Evolutionary conservation across 495 filamentous ascomycete species (phyloP), one percentile per base, ranked within the genome.

Genomic region (Thermothielavioides terrestris): DNA sequence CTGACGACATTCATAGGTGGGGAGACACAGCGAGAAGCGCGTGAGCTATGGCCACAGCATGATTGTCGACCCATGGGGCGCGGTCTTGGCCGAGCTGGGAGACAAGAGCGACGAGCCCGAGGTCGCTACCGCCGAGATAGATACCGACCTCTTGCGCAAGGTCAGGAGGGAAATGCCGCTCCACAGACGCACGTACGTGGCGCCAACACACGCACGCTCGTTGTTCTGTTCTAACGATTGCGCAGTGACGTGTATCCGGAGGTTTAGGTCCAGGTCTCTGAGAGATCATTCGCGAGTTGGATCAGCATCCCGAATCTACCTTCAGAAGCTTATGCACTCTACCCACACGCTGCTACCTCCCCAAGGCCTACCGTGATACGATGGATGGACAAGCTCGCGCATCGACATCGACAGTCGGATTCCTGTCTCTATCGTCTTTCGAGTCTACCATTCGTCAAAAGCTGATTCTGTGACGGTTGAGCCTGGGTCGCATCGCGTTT

Each of bases 21-120:
- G 62, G 0, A 47, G 35, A 15, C 91, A 98, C 65, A 89, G 88
- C 61, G 83, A 84, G 57, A 84, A 81, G 61, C 69, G 91, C 39
- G 71, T 72, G 22, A 94, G 87, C 69, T 96, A 94, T 67, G 92
- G 92, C 1, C 84, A 90, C 65, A 85, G 87, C 41, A 83, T 94
- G 75, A 83, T 95, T 31, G 75, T 96, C 15, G 81, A 84, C 57
- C 91, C 91, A 0, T 95, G 91, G 91, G 91, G 91, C 0, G 75
- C 78, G 38, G 75, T 96, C 3, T 38, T 92, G 20, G 76, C 80
- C 1, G 72, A 82, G 54, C 66, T 90, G 26, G 75, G 73, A 53
- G 69, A 80, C 55, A 61, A 61, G 21, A 57, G 56, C 2, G 63
- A 56, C 1, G 68, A 68, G 10, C 65, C 69, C 4, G 73, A 70